A percentile compares a stretch with the other conserved stretches of the same genome.
Evolutionary conservation across 495 filamentous ascomycete species (phyloP).

Genomic region (Polyplosphaeria fusca): DNA sequence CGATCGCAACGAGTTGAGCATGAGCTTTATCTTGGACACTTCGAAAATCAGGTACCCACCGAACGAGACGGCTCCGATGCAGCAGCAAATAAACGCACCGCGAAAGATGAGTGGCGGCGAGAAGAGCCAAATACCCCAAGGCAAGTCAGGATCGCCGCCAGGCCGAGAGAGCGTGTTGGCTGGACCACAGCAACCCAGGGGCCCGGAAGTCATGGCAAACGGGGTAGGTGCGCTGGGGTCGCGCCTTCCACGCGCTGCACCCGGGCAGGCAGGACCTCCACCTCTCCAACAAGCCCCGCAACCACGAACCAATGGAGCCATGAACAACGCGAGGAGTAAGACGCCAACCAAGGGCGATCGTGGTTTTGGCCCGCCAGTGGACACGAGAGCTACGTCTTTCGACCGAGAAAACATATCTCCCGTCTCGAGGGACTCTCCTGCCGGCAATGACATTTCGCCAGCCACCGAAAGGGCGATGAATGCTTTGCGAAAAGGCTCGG

Average conservation of each 20-base stretch:
- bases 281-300: conserved; percentile 83
- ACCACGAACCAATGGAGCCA: conserved; percentile 52
- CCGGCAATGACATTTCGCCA: conserved; percentile 1
- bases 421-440: conserved; percentile 46
- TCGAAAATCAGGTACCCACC: conserved; percentile 92
- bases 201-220: conserved; percentile 37
- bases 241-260: conserved; percentile 65
- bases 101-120: conserved; percentile 33
- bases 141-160: conserved; percentile 15
- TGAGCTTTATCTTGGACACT: conserved; percentile 91
- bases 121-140: conserved; percentile 22
- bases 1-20: conserved; percentile 76
- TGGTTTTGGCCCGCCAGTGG: conserved; percentile 50
- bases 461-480: conserved; percentile 7
- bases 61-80: conserved; percentile 46
- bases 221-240: conserved; percentile 43
- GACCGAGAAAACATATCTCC: conserved; percentile 51
- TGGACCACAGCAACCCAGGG: conserved; percentile 30
- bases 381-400: conserved; percentile 49
- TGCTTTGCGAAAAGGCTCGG: conserved; percentile 23
- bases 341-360: conserved; percentile 50
- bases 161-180: conserved; percentile 20
- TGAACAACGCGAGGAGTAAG: conserved; percentile 47
- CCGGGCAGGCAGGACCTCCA: conserved; percentile 73
- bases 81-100: conserved; percentile 43